Evolutionary conservation across 768 basidiomycete genomes (phyloP), one percentile per base, ranked within the genome.

Genomic region (Tricholoma bakamatsutake): DNA sequence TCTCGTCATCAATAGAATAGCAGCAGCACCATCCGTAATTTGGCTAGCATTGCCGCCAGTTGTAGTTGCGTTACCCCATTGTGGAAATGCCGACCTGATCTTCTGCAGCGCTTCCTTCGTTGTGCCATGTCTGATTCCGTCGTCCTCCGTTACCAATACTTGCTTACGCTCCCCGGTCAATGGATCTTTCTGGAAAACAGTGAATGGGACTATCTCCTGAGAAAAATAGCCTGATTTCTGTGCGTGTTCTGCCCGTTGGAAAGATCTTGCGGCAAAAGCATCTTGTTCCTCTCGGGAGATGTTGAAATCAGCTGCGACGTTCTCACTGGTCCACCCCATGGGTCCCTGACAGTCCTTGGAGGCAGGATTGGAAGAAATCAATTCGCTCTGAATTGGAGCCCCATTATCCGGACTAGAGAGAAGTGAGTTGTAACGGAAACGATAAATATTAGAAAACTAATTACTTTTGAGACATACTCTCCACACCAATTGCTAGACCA

Each of bases 291-390:
- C 82, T 34, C 90, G 79, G 48, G 85, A 79, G 56, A 93, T 73
- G 56, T 80, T 69, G 68, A 83, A 92, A 42, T 92, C 88, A 31
- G 71, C 69, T 0, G 90, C 90, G 31, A 93, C 88, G 59, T 91
- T 93, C 70, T 93, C 90, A 60, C 85, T 86, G 5, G 90, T 91
- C 91, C 91, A 92, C 6, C 90, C 90, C 91, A 93, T 93, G 31
- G 87, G 87, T 65, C 83, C 73, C 18, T 73, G 65, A 57, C 84
- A 85, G 59, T 88, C 88, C 27, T 68, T 76, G 2, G 88, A 81
- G 4, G 81, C 72, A 10, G 74, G 64, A 64, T 85, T 78, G 13
- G 69, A 66, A 27, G 81, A 74, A 46, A 94, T 75, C 13, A 81
- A 73, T 50, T 85, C 88, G 43, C 85, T 86, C 57, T 80, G 80